Evolutionary conservation across 1,139 yeast species (phyloP).

Genomic region (Candida pseudoviswanathii): DNA sequence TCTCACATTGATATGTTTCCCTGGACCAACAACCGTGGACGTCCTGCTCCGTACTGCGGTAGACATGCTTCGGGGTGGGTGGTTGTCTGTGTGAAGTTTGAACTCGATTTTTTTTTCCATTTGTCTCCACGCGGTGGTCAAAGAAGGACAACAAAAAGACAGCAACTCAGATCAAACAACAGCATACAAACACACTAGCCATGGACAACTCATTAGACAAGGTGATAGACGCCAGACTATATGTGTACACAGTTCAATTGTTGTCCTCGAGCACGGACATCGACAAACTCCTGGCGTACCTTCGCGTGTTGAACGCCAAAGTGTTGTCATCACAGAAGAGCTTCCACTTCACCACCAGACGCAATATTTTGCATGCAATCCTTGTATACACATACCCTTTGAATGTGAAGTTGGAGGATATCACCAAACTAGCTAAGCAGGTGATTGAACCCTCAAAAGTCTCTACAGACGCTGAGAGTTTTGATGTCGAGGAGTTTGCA

Average conservation of each 20-base stretch:
- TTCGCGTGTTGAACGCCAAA: constrained; percentile 3
- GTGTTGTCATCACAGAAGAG: constrained; percentile 3
- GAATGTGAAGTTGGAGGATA: constrained; percentile 10
- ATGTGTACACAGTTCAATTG: constrained; percentile 13
- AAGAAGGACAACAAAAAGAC: not conserved
- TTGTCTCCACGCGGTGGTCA: not conserved
- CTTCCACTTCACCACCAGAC: constrained; percentile 11
- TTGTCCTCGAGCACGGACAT: constrained; percentile 8
- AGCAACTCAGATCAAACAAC: constrained; percentile 2
- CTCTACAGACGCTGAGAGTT: constrained; percentile 16
- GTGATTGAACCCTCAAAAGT: constrained; percentile 9
- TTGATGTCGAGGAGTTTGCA: constrained; percentile 25
- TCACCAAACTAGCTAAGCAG: constrained; percentile 14
- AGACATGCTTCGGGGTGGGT: not conserved
- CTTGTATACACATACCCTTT: constrained; percentile 19
- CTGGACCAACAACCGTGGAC: not conserved
- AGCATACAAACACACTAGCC: not conserved
- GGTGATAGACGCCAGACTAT: constrained; percentile 12
- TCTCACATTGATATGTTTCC: constrained; percentile 11
- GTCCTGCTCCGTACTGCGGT: constrained; percentile 1
- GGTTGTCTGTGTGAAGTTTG: not conserved
- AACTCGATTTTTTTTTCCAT: constrained; percentile 2
- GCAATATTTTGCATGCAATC: constrained; percentile 18
- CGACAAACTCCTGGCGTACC: not conserved
- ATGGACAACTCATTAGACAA: constrained; percentile 5